phyloP scores from a whole-genome alignment of 805 yeast genomes.

The Metschnikowia shivogae region DNA sequence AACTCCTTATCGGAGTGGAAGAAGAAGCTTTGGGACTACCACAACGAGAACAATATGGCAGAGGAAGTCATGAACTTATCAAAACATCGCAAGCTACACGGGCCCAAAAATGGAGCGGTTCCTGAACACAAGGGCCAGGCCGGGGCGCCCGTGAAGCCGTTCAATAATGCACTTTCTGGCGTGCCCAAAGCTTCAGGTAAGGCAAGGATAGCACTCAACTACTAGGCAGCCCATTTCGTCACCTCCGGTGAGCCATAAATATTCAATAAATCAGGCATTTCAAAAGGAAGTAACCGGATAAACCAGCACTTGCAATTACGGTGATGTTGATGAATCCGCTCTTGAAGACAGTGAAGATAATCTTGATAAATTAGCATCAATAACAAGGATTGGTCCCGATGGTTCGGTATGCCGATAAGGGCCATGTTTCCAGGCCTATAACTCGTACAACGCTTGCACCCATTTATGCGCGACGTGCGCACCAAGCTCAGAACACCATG shows the following conservation, averaged over 20 bases:
- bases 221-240: slow-evolving; percentile 1
- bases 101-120: slow-evolving; percentile 1
- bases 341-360: too few species aligned
- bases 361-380: too few species aligned
- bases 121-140: background rate
- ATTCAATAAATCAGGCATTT: slow-evolving; percentile 3
- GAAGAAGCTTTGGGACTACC: slow-evolving; percentile 48
- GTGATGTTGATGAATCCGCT: too few species aligned
- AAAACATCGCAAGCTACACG: slow-evolving; percentile 32
- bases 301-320: too few species aligned
- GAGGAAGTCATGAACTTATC: slow-evolving; percentile 33
- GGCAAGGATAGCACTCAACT: slow-evolving; percentile 8
- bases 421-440: too few species aligned
- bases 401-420: too few species aligned
- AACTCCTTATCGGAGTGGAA: slow-evolving; percentile 52
- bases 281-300: too few species aligned
- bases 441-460: background rate
- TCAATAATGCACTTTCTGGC: background rate
- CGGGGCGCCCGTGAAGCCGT: background rate
- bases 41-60: slow-evolving; percentile 30
- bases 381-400: too few species aligned
- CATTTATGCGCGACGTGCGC: slow-evolving; percentile 5
- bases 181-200: background rate
- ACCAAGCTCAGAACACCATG: slow-evolving; percentile 8
- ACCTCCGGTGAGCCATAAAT: background rate